Base-by-base conservation (phyloP, 176 grass and related monocot species). In the Cenchrus fungigraminus region DNA sequence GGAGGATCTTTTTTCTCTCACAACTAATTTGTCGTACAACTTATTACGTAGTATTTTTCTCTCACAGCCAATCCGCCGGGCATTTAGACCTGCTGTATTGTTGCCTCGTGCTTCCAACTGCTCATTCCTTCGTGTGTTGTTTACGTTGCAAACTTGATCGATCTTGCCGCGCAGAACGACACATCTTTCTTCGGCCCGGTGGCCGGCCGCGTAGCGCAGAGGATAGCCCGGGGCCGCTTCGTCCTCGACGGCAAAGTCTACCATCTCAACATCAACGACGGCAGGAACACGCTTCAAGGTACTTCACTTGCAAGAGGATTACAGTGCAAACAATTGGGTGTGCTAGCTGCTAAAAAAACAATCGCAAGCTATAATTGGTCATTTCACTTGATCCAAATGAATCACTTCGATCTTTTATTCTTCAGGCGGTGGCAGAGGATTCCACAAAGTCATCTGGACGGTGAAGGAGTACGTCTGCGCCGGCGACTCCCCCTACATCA, bases 261-360 rank as follows among this genome's bases (percentile, higher is more conserved):
- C 65, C 92, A 85, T 43, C 85, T 91, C 3, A 73, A 66, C 37
- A 45, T 52, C 50, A 98, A 98, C 77, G 85, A 78, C 87, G 91
- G 89, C 82, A 88, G 53, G 11, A 98, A 95, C 60, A 80, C 92
- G 0, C 87, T 94, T n/a, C 95, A 97, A 61, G 92, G 95, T 97
- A 86, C 86, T 40, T 40, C 37, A 40, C 37, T 40, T 40, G 37
- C 37, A 40, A 40, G 37, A 40, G 37, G 37, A 40, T 40, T 2
- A 40, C 37, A 40, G 4, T 40, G 37, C 37, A 40, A 40, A 40
- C 37, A 40, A 40, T 40, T 40, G 37, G 37, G 52, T 45, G 10
- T 49, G 68, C 3, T 32, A 54, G 9, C 9, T 59, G 10, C 22
- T 59, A 14, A 8, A 10, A 61, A 61, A 63, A 16, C 20, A 47